Conservation (phyloP, 768 basidiomycete genomes). For the Suillus cothurnatus region DNA sequence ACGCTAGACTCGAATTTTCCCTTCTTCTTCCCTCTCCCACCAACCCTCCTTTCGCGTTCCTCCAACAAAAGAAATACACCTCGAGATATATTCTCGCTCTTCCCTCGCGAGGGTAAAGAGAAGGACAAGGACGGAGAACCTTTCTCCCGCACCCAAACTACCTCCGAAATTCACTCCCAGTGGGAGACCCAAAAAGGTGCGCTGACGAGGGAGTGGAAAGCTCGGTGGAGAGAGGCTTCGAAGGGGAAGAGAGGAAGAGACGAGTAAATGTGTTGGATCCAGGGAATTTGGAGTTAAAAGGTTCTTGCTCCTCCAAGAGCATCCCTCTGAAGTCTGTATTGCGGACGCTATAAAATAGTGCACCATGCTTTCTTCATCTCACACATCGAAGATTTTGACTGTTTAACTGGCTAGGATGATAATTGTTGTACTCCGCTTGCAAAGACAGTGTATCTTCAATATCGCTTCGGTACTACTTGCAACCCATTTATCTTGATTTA, state of each 20-base stretch:
- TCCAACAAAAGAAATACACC: constrained; percentile 17
- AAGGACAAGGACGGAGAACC: constrained; percentile 51
- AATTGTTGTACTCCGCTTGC: not conserved
- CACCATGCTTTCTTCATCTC: not conserved
- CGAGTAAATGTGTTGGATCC: constrained; percentile 20
- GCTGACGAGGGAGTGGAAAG: constrained; percentile 79
- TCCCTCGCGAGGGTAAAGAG: constrained; percentile 44
- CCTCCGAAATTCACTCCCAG: constrained; percentile 54
- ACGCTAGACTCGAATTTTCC: constrained; percentile 55
- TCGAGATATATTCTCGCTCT: constrained; percentile 26
- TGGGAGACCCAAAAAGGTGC: constrained; percentile 75
- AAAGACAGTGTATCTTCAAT: not conserved
- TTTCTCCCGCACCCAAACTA: constrained; percentile 27
- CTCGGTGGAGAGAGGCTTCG: constrained; percentile 71
- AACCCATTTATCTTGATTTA: not conserved
- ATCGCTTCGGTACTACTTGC: not conserved
- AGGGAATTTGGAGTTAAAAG: not conserved
- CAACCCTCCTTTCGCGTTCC: constrained; percentile 24
- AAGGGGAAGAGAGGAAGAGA: constrained; percentile 61
- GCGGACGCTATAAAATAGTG: not conserved
- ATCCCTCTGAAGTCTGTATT: not conserved
- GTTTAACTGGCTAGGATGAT: not conserved
- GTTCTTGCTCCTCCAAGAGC: not conserved
- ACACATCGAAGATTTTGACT: not conserved
- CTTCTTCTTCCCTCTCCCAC: constrained; percentile 61